Base-by-base conservation (phyloP, 169 alveolate species). In the Cryptosporidium canis region DNA sequence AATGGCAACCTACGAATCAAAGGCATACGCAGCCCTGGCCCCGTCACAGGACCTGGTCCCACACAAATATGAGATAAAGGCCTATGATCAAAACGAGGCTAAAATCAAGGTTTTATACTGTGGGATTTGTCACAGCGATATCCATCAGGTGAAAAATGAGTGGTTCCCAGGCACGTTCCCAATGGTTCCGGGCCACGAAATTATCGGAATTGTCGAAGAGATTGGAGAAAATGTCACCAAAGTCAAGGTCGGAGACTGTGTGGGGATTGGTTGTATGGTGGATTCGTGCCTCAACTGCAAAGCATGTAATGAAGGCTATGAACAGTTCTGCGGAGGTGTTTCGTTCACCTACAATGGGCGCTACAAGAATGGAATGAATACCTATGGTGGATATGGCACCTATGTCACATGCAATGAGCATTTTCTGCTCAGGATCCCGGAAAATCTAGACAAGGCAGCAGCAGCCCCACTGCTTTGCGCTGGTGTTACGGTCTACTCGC, bases 391-490 rank as follows among this genome's bases (percentile, higher is more conserved):
- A 33, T 95, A 92, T 83, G 94, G 96, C 16, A 93, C 94, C 21
- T 92, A 85, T 66, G 90, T 92, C 24, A 91, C 93, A 53, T 91
- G 92, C 6, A 90, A 91, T 18, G 94, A 83, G 44, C 90, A 83
- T 45, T 91, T 83, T 90, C 90, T 92, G 51, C 91, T 90, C 63
- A 67, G 77, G 24, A 66, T 95, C 48, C 96, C 96, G 3, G 95
- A 90, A 21, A 85, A 87, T 31, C 72, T 92, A 56, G 83, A 90
- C 35, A 41, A 85, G 29, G 90, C 87, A 3, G 53, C 83, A 63
- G 92, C 92, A 0, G 94, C 96, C 31, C 97, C 96, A n/a, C 84
- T 94, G 16, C 91, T 93, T 3, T 95, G 97, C 82, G 97, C 96
- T 14, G 96, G 96, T 0, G 90, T 93, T 43, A 94, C 96, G 1